Conservation (phyloP, 2,329 filamentous ascomycete genomes). For the Colletotrichum spaethianum region DNA sequence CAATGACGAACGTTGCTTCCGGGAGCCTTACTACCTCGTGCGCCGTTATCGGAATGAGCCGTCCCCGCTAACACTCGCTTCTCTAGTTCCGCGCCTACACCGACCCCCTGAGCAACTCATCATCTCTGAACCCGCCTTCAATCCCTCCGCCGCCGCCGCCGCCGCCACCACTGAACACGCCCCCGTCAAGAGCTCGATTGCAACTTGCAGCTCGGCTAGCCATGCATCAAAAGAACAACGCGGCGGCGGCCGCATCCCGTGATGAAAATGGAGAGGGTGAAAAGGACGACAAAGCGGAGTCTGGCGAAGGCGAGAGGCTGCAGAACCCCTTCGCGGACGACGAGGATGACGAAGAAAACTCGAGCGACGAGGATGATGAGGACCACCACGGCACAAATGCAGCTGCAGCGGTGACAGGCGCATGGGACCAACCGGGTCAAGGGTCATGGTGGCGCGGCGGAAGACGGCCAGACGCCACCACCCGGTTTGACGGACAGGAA, state of each 20-base stretch:
- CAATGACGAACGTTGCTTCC: constrained; percentile 34
- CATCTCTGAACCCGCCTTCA: constrained; percentile 68
- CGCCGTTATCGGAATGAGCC: constrained; percentile 7
- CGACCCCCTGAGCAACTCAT: constrained; percentile 65
- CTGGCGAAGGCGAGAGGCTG: constrained; percentile 46
- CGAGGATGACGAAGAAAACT: constrained; percentile 62
- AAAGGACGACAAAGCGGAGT: constrained; percentile 48
- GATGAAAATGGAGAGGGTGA: constrained; percentile 58
- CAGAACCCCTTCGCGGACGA: constrained; percentile 71
- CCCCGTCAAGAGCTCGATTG: constrained; percentile 87
- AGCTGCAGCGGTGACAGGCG: constrained; percentile 48
- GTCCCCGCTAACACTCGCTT: constrained; percentile 30
- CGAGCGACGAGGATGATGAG: constrained; percentile 68
- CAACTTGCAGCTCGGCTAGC: constrained; percentile 92
- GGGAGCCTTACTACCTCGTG: constrained; percentile 7
- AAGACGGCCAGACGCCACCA: constrained; percentile 48
- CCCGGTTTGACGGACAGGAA: constrained; percentile 59
- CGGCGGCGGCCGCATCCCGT: constrained; percentile 58
- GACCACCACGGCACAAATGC: constrained; percentile 45
- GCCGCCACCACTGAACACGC: constrained; percentile 86
- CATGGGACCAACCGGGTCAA: constrained; percentile 46
- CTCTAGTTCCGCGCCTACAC: constrained; percentile 72
- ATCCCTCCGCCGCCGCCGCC: constrained; percentile 74
- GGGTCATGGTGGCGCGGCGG: constrained; percentile 66
- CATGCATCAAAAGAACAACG: constrained; percentile 77